Conservation (phyloP, 2,329 filamentous ascomycete genomes). For the Cladobotryum mycophilum region DNA sequence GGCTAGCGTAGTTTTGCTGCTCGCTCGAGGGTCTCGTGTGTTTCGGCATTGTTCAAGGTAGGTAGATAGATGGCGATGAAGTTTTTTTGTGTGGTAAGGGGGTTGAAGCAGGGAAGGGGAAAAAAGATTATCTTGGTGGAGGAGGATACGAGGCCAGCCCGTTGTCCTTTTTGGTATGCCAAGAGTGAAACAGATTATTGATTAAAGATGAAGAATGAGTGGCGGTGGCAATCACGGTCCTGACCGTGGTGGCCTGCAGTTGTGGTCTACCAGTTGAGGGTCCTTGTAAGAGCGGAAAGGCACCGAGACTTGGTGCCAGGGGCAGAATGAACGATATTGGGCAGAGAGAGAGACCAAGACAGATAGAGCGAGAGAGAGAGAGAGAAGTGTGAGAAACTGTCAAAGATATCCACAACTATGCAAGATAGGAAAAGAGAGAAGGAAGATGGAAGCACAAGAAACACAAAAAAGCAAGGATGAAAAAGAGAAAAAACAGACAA, state of each 20-base stretch:
- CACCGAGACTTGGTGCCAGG: slow-evolving; percentile 7
- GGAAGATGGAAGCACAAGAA: slow-evolving; percentile 3
- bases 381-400: neutral
- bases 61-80: slow-evolving; percentile 3
- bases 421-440: slow-evolving; percentile 6
- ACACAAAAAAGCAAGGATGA: slow-evolving; percentile 21
- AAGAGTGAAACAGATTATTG: slow-evolving; percentile 11
- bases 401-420: slow-evolving; percentile 12
- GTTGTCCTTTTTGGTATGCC: slow-evolving; percentile 4
- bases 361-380: neutral
- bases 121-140: slow-evolving; percentile 2
- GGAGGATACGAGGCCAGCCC: slow-evolving; percentile 12
- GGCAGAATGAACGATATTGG: slow-evolving; percentile 6
- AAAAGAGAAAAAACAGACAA: slow-evolving; percentile 20
- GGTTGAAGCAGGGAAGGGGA: neutral
- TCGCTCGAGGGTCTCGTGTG: slow-evolving; percentile 36
- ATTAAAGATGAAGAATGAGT: slow-evolving; percentile 12
- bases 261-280: slow-evolving; percentile 11
- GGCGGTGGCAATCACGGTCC: slow-evolving; percentile 9
- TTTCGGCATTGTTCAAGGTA: slow-evolving; percentile 38
- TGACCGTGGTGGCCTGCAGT: slow-evolving; percentile 12
- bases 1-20: slow-evolving; percentile 27
- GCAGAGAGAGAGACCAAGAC: neutral
- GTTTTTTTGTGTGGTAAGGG: neutral
- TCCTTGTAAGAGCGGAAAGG: slow-evolving; percentile 6